These are phyloP conservation scores for Candida broadrunensis DNA, from an alignment of 805 yeast species.

Conservation along the genomic window DNA sequence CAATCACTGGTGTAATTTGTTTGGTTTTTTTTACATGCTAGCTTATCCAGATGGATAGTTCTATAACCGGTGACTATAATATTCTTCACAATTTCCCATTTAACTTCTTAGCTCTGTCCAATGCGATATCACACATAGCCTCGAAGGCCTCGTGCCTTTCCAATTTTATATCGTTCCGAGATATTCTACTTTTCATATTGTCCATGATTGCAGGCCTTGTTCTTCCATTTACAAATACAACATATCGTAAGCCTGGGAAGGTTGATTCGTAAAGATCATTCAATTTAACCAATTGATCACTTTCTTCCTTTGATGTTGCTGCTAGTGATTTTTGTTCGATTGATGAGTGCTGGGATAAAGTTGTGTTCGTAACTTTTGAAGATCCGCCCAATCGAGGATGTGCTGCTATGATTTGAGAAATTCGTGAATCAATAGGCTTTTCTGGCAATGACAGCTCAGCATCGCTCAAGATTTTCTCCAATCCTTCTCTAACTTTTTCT, in stretches of 20 bases:
- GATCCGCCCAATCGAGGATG: conserved; percentile 87
- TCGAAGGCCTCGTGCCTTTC: conserved; percentile 70
- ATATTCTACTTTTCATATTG: conserved; percentile 59
- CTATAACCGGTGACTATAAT: no score
- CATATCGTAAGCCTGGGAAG: conserved; percentile 73
- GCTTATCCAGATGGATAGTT: no score
- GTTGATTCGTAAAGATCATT: conserved; percentile 61
- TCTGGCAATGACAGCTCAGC: conserved; percentile 20
- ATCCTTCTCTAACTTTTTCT: conserved; percentile 37
- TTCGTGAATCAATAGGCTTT: conserved; percentile 17
- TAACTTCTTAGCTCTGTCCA: conserved; percentile 66
- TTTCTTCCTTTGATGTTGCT: conserved; percentile 46
- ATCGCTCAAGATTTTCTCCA: conserved; percentile 29
- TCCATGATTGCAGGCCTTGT: conserved; percentile 61
- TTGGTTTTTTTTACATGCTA: no score
- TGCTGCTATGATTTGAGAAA: conserved; percentile 70
- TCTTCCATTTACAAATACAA: conserved; percentile 87
- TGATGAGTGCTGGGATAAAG: conserved; percentile 62
- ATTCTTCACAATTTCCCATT: conserved; percentile 13
- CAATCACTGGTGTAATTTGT: no score
- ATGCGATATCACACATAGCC: conserved; percentile 92
- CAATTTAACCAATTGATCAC: conserved; percentile 45
- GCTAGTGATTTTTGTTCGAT: conserved; percentile 68
- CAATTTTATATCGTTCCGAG: conserved; percentile 44
- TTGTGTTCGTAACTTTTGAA: conserved; percentile 20